Evolutionary conservation across 345 rosid species (phyloP).

Genomic region (Salix brachista): DNA sequence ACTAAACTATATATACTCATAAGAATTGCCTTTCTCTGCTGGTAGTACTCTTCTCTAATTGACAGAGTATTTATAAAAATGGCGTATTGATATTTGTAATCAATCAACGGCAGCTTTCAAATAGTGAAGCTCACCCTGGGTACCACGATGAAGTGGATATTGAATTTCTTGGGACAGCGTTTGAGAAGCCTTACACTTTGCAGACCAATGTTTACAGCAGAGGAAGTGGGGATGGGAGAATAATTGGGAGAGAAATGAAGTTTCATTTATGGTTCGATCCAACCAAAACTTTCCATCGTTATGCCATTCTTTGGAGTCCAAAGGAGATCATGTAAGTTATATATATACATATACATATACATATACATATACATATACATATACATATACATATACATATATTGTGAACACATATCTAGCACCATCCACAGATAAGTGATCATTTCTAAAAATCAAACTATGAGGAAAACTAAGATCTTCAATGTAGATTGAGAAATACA

Average conservation of each 20-base stretch:
- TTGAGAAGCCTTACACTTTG: constrained; percentile 85
- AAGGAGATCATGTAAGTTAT: constrained; percentile 80
- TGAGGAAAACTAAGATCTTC: no score
- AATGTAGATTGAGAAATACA: no score
- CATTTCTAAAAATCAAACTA: no score
- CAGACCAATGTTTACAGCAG: constrained; percentile 93
- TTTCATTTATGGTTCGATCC: constrained; percentile 97
- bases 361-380: no score
- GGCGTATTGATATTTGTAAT: background rate
- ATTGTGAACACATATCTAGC: no score
- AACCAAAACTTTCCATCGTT: constrained; percentile 69
- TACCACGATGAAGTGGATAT: constrained; percentile 93
- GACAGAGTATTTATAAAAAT: background rate
- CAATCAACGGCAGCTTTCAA: constrained; percentile 59
- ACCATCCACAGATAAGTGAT: no score
- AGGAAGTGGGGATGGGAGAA: constrained; percentile 91
- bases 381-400: no score
- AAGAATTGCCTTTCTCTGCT: background rate
- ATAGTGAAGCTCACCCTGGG: constrained; percentile 82
- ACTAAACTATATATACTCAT: background rate
- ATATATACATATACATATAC: no score
- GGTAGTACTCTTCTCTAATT: background rate
- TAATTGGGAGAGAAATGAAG: constrained; percentile 92
- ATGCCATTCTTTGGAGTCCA: constrained; percentile 86
- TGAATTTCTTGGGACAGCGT: constrained; percentile 90